Percentiles rank a stretch among this genome's conserved stretches.
Conservation (phyloP, 169 alveolate genomes). For the Eimeria praecox region DNA sequence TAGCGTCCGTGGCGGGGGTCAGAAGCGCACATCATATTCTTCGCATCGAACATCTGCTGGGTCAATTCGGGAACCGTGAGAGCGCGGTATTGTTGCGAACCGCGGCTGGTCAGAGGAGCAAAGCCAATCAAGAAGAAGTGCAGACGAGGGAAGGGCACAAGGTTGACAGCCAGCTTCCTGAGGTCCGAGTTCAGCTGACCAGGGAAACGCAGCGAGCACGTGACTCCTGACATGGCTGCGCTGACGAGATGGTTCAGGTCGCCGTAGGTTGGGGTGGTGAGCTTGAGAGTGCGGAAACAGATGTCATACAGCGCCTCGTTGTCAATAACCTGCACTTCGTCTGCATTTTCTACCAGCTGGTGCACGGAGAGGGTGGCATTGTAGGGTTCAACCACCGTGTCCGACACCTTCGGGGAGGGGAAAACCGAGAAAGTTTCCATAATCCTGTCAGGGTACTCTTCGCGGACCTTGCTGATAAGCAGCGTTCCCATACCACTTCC, state of each 20-base stretch:
- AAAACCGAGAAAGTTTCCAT: slow-evolving; percentile 99
- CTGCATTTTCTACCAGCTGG: slow-evolving; percentile 98
- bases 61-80: slow-evolving; percentile 98
- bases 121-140: slow-evolving; percentile 99
- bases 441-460: slow-evolving; percentile 99
- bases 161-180: slow-evolving; percentile 97
- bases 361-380: slow-evolving; percentile 99
- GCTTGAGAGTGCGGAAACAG: slow-evolving; percentile 99
- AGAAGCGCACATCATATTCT: slow-evolving; percentile 99
- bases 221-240: slow-evolving; percentile 99
- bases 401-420: slow-evolving; percentile 99
- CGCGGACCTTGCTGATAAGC: slow-evolving; percentile 97
- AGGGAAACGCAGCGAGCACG: slow-evolving; percentile 98
- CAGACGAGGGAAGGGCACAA: slow-evolving; percentile 99
- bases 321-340: slow-evolving; percentile 97
- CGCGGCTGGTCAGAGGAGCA: slow-evolving; percentile 99
- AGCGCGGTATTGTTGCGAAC: slow-evolving; percentile 99
- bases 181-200: slow-evolving; percentile 98
- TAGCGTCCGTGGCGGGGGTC: slow-evolving; percentile 99
- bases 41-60: slow-evolving; percentile 99
- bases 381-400: slow-evolving; percentile 99
- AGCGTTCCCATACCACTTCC: slow-evolving; percentile 99
- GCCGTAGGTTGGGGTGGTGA: slow-evolving; percentile 89
- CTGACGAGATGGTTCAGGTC: slow-evolving; percentile 99
- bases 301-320: slow-evolving; percentile 99